These are phyloP conservation scores for Pseudoscleropodium purum DNA, from an alignment of 225 moss, liverwort and hornwort genomes.

Conservation along the genomic window DNA sequence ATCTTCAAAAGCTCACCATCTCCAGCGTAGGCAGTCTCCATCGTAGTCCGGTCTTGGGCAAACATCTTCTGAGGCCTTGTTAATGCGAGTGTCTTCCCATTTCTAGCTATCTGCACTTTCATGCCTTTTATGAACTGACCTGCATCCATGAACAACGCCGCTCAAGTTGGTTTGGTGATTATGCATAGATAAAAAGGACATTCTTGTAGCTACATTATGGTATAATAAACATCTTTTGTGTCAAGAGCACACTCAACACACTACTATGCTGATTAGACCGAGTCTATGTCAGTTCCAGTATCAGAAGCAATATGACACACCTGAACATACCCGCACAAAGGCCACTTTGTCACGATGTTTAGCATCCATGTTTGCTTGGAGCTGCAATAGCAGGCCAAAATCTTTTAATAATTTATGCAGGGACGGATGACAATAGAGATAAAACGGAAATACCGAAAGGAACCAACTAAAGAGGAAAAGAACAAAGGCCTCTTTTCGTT, in stretches of 20 bases:
- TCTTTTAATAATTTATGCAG: background rate
- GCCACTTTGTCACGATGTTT: slow-evolving; percentile 98
- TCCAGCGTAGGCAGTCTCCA: slow-evolving; percentile 91
- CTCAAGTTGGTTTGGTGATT: background rate
- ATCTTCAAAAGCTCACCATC: slow-evolving; percentile 45
- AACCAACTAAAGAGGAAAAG: background rate
- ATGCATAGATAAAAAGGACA: background rate
- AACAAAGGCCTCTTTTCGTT: background rate
- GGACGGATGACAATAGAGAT: background rate
- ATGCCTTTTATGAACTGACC: slow-evolving; percentile 85
- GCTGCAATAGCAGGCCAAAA: slow-evolving; percentile 27
- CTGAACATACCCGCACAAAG: slow-evolving; percentile 95
- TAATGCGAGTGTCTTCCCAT: slow-evolving; percentile 74
- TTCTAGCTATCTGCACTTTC: slow-evolving; percentile 95
- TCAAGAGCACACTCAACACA: background rate
- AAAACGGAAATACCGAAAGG: background rate
- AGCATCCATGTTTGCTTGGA: slow-evolving; percentile 98
- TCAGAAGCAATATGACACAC: slow-evolving; percentile 22
- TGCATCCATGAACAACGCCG: slow-evolving; percentile 13
- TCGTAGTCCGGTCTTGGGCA: slow-evolving; percentile 80
- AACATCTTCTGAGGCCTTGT: slow-evolving; percentile 99
- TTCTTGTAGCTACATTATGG: background rate
- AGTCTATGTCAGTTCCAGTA: background rate
- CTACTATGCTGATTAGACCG: background rate
- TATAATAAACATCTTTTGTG: background rate